These are phyloP conservation scores for Kalmanozyma brasiliensis DNA, from an alignment of 1,284 basidiomycete species.

Conservation along the genomic window DNA sequence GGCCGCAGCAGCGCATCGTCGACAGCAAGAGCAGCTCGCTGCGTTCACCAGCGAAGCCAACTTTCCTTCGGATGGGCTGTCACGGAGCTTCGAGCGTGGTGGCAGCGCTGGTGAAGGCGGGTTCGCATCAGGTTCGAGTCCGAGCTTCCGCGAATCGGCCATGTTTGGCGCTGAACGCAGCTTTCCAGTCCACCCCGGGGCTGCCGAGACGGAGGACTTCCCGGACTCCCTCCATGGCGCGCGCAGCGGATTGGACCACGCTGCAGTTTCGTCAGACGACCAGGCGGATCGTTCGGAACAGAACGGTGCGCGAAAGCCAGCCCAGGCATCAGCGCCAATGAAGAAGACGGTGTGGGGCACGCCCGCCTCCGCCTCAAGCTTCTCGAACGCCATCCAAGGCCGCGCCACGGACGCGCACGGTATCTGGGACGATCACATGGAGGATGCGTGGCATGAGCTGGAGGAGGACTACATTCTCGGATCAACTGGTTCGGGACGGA, in stretches of 20 bases:
- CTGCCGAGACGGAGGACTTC: conserved; percentile 48
- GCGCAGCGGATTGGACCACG: conserved; percentile 25
- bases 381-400: conserved; percentile 47
- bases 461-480: conserved; percentile 64
- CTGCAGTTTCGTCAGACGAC: conserved; percentile 40
- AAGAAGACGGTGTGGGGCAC: conserved; percentile 67
- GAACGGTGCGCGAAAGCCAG: background rate
- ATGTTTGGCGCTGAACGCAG: conserved; percentile 64
- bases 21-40: conserved; percentile 42
- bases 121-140: conserved; percentile 24
- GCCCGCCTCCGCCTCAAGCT: conserved; percentile 48
- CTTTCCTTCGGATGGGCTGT: conserved; percentile 49
- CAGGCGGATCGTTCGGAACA: conserved; percentile 17
- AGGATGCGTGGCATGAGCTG: conserved; percentile 65
- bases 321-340: conserved; percentile 5
- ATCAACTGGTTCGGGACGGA: conserved; percentile 30
- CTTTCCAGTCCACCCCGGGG: conserved; percentile 61
- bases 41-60: conserved; percentile 40
- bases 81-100: conserved; percentile 37
- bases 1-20: conserved; percentile 42
- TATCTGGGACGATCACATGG: conserved; percentile 52
- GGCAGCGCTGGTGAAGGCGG: conserved; percentile 19
- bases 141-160: conserved; percentile 62
- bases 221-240: conserved; percentile 46
- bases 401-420: conserved; percentile 24